Base-by-base conservation (phyloP, 805 yeast species). In the Yamadazyma sp. region DNA sequence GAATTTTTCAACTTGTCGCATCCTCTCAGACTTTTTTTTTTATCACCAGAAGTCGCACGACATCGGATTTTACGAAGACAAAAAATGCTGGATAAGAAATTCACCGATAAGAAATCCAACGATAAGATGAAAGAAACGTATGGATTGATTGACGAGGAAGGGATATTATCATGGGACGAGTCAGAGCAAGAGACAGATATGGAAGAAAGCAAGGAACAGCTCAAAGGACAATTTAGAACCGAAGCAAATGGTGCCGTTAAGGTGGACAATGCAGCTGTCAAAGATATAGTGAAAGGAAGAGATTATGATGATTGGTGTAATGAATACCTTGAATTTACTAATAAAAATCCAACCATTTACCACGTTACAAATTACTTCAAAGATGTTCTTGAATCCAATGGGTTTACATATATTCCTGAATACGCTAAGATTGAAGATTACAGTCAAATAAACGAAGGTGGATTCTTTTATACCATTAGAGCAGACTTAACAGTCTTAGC, bases 281-380 rank as follows among this genome's bases (percentile, higher is more conserved):
- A 9, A 10, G 26, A n/a, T n/a, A n/a, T n/a, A n/a, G n/a, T n/a
- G n/a, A n/a, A 20, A 35, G 10, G 9, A 9, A 11, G 18, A 7
- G 26, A 23, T 12, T 23, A 20, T 22, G 28, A n/a, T 9, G 7
- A 5, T 12, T 33, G 33, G 23, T 23, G 41, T 18, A 55, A 74
- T n/a, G 67, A 72, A 28, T 85, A 81, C 59, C 71, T 84, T 40
- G 77, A 78, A 44, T 86, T 86, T 65, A 82, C 87, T 33, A 78
- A 79, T 54, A 62, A 69, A 23, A 75, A 75, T 47, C 95, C 95
- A 31, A 85, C 94, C 12, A 78, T 78, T 25, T 85, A 60, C 64
- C 95, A 86, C 53, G 88, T 80, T 17, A 79, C 82, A 11, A 55
- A 70, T 24, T 60, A 64, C 49, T 70, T 83, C 39, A 53, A 75